Evolutionary conservation across 768 basidiomycete genomes (phyloP).

Genomic region (Dioszegia aurantiaca): DNA sequence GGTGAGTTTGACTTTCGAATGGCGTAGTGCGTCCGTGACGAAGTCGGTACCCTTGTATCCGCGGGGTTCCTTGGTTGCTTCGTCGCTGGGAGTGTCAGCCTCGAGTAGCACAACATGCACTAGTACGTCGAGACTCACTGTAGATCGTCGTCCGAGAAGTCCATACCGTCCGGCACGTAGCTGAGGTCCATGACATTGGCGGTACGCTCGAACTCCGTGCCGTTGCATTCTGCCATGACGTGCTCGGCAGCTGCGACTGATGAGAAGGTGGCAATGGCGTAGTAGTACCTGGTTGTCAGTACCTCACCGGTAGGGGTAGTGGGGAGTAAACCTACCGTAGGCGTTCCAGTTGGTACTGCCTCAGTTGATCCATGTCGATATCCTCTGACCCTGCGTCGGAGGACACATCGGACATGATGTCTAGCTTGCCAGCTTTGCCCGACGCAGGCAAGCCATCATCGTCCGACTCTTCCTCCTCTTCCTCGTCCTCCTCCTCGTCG

Average conservation of each 20-base stretch:
- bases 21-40: constrained; percentile 88
- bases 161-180: constrained; percentile 86
- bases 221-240: constrained; percentile 80
- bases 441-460: constrained; percentile 19
- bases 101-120: neutral
- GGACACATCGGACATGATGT: constrained; percentile 54
- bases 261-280: constrained; percentile 88
- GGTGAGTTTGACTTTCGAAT: constrained; percentile 95
- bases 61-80: constrained; percentile 67
- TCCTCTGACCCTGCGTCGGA: constrained; percentile 59
- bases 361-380: constrained; percentile 79
- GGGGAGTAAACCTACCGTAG: constrained; percentile 63
- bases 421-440: constrained; percentile 37
- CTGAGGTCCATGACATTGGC: constrained; percentile 95
- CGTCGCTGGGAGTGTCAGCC: constrained; percentile 62
- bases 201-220: constrained; percentile 91
- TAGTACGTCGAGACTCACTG: constrained; percentile 56
- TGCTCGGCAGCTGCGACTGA: constrained; percentile 70
- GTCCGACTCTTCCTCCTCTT: constrained; percentile 57
- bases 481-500: constrained; percentile 54
- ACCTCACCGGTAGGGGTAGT: neutral
- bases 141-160: constrained; percentile 68
- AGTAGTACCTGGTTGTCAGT: constrained; percentile 70
- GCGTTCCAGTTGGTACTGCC: constrained; percentile 89
- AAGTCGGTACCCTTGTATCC: constrained; percentile 79